phyloP scores from a whole-genome alignment of 1,139 yeast species.

The Pichia sp. region DNA sequence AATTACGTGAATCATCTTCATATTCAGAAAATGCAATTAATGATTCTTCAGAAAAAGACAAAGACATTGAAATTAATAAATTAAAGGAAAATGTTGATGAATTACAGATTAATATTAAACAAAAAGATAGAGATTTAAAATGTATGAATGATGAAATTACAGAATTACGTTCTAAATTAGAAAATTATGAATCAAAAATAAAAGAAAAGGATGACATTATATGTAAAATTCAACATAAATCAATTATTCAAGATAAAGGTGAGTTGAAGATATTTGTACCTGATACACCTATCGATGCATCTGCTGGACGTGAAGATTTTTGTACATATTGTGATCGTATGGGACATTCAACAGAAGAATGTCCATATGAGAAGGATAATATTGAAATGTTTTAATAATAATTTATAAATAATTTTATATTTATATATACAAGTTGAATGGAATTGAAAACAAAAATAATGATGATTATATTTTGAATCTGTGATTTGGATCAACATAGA shows the following conservation, averaged over 20 bases:
- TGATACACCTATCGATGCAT: constrained; percentile 48
- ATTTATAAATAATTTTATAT: background rate
- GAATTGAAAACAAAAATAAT: background rate
- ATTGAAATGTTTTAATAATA: constrained; percentile 9
- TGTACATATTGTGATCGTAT: constrained; percentile 88
- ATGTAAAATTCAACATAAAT: no score
- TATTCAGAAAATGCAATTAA: background rate
- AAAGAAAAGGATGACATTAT: background rate
- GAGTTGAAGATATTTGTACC: constrained; percentile 53
- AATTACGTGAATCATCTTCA: constrained; percentile 6
- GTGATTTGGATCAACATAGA: constrained; percentile 65
- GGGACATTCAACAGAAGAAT: constrained; percentile 81
- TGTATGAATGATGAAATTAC: no score
- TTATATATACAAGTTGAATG: background rate
- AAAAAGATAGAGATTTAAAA: no score
- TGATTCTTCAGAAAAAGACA: constrained; percentile 8
- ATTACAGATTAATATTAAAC: no score
- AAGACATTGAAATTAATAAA: no score
- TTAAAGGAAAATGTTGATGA: no score
- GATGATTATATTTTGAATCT: constrained; percentile 54
- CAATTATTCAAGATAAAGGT: constrained; percentile 20
- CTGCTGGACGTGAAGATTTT: constrained; percentile 74
- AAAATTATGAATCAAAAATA: no score
- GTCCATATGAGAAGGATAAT: constrained; percentile 70
- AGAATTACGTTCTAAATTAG: no score